Evolutionary conservation across 305 asterid genomes (phyloP), one percentile per base, ranked within the genome.

Genomic region (Solanum chacoense): DNA sequence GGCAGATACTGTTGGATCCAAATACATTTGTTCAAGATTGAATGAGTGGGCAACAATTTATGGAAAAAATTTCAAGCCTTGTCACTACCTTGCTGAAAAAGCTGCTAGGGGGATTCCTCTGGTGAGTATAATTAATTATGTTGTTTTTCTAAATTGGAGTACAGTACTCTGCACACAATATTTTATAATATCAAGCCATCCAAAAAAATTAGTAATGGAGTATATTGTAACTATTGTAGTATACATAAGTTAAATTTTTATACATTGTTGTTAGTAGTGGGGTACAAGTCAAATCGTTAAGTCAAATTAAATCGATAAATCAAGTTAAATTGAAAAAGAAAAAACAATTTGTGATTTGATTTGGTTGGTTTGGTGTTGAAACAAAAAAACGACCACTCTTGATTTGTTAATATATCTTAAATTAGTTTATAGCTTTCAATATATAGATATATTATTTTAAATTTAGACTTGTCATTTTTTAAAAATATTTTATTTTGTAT

Each of bases 1-100:
- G 99, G 99, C 98, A 0, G 99, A 97, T 88, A 87, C 97, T 87
- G 91, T 95, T 69, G 99, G 98, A 63, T 97, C 99, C 7, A 95
- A 94, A 88, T 96, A 97, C 87, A 95, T 96, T 13, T 91, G 87
- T 91, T 95, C 98, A 3, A 95, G 95, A 86, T 90, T 97, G 94
- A 92, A 93, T 88, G 99, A 95, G 88, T 95, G 98, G 98, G 91
- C 96, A 29, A 94, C 90, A 4, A 85, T 78, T 28, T 94, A 96
- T 59, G 99, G 98, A 84, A 98, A 90, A 20, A 94, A 95, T 88
- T 97, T 97, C 95, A 94, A 95, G 93, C 99, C 98, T 5, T 96
- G 99, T 86, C 90, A 96, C 7, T 95, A 95, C 91, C 90, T 97
- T 90, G 94, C 95, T 1, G 95, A 96, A 85, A 94, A 95, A 90